These are phyloP conservation scores for Stylosanthes scabra DNA, from an alignment of 331 rosid genomes.

Conservation along the genomic window DNA sequence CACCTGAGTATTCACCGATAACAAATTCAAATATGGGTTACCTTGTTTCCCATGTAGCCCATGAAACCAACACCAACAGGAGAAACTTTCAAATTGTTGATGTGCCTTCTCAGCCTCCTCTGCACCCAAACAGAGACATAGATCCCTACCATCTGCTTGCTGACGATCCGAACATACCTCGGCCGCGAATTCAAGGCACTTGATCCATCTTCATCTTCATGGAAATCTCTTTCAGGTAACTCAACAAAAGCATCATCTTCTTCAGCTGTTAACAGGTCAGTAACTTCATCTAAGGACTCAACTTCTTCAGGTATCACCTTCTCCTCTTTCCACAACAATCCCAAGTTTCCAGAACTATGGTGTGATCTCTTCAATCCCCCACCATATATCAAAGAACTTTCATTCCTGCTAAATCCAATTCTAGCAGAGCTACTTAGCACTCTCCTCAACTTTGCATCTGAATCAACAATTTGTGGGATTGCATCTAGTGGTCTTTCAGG, in stretches of 20 bases:
- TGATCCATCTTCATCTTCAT: slow-evolving; percentile 26
- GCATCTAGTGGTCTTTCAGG: slow-evolving; percentile 89
- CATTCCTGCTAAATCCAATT: slow-evolving; percentile 60
- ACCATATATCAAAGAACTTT: slow-evolving; percentile 47
- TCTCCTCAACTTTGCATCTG: slow-evolving; percentile 74
- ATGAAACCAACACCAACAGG: slow-evolving; percentile 96
- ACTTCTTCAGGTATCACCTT: slow-evolving; percentile 53
- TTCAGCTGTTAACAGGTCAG: slow-evolving; percentile 52
- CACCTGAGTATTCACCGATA: too few species aligned
- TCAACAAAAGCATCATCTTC: slow-evolving; percentile 64
- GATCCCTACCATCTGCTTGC: slow-evolving; percentile 99
- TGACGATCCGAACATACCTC: slow-evolving; percentile 74
- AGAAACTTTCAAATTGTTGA: slow-evolving; percentile 85
- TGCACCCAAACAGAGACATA: slow-evolving; percentile 94
- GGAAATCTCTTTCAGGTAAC: slow-evolving; percentile 38
- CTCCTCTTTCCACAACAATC: slow-evolving; percentile 51
- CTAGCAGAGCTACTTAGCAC: slow-evolving; percentile 83
- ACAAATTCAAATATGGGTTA: slow-evolving; percentile 22
- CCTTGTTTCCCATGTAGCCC: slow-evolving; percentile 99
- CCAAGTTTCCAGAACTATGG: slow-evolving; percentile 72
- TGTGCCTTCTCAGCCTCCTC: slow-evolving; percentile 84
- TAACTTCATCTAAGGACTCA: slow-evolving; percentile 56
- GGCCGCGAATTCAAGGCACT: slow-evolving; percentile 41
- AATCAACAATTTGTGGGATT: slow-evolving; percentile 64
- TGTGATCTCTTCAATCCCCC: slow-evolving; percentile 61